These are phyloP conservation scores for Triticum dicoccoides DNA, from an alignment of 176 grass and related monocot species.

Conservation along the genomic window DNA sequence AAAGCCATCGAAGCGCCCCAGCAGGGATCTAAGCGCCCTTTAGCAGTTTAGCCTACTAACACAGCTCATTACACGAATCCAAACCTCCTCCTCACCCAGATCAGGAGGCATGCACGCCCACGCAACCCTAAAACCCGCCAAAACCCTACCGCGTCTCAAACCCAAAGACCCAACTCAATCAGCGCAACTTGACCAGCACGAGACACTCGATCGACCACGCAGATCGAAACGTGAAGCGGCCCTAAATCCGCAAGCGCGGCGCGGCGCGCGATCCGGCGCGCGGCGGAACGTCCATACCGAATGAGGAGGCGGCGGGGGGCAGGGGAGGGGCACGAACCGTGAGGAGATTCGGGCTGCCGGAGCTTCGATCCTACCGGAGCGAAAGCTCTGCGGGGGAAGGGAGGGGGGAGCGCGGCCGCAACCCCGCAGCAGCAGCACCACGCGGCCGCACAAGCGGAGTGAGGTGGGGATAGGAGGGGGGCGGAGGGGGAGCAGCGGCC, in stretches of 20 bases:
- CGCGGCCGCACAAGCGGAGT: slow-evolving; percentile 44
- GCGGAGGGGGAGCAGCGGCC: slow-evolving; percentile 10
- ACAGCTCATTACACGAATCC: neutral
- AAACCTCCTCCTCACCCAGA: neutral
- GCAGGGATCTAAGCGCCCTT: neutral
- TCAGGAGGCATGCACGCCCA: slow-evolving; percentile 26
- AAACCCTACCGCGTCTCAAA: slow-evolving; percentile 25
- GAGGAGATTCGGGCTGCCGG: neutral
- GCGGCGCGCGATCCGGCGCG: slow-evolving; percentile 21
- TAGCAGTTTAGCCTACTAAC: neutral
- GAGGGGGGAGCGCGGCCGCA: slow-evolving; percentile 9
- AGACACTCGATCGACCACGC: neutral
- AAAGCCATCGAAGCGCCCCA: neutral
- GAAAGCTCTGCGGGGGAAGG: neutral
- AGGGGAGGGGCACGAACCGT: slow-evolving; percentile 28
- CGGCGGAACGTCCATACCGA: neutral
- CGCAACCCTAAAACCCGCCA: slow-evolving; percentile 7
- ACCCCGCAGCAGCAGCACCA: slow-evolving; percentile 20
- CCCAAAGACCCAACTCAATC: neutral
- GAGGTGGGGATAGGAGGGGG: slow-evolving; percentile 26
- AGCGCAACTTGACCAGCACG: neutral
- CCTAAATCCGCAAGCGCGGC: neutral
- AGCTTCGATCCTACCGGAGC: slow-evolving; percentile 7
- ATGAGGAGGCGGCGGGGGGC: neutral
- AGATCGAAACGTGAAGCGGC: neutral